phyloP scores from a whole-genome alignment of 2,329 filamentous ascomycete species.

The Nemania abortiva region DNA sequence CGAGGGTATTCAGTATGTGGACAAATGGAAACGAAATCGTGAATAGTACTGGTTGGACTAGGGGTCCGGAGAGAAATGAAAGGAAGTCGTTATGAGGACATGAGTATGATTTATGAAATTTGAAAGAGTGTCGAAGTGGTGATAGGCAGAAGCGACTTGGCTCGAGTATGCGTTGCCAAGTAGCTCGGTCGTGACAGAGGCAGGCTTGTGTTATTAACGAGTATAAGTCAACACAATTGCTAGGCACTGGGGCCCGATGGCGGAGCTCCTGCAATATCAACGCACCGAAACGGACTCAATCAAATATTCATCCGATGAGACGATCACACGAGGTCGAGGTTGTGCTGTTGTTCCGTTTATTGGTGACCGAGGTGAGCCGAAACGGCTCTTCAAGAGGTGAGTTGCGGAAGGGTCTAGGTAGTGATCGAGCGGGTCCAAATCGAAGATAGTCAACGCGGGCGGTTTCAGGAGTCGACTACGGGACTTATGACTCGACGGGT shows the following conservation, averaged over 20 bases:
- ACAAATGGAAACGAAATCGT: conserved; percentile 55
- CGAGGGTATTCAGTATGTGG: conserved; percentile 54
- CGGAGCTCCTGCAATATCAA: conserved; percentile 48
- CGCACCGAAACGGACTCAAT: conserved; percentile 46
- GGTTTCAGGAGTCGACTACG: conserved; percentile 42
- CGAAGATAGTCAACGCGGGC: conserved; percentile 51
- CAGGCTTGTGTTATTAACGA: conserved; percentile 39
- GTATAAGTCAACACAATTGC: conserved; percentile 46
- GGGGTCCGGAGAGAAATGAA: conserved; percentile 52
- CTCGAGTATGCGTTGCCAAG: conserved; percentile 37
- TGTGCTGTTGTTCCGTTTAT: conserved; percentile 33
- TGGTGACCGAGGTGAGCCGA: conserved; percentile 39
- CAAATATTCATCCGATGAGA: conserved; percentile 48
- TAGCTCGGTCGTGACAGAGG: conserved; percentile 42
- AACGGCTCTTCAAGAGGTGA: conserved; percentile 39
- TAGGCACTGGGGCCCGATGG: conserved; percentile 45
- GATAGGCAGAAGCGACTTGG: conserved; percentile 31
- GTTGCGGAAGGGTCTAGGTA: conserved; percentile 26
- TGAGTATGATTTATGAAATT: conserved; percentile 52
- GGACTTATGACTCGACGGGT: conserved; percentile 53
- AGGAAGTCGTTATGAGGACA: conserved; percentile 59
- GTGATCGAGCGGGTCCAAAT: conserved; percentile 23
- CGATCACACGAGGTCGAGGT: conserved; percentile 35
- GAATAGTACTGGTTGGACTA: conserved; percentile 47
- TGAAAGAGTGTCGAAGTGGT: conserved; percentile 48